These are phyloP conservation scores for Arthrobotrys pseudoclavata DNA, from an alignment of 2,329 filamentous ascomycete species.

Conservation along the genomic window DNA sequence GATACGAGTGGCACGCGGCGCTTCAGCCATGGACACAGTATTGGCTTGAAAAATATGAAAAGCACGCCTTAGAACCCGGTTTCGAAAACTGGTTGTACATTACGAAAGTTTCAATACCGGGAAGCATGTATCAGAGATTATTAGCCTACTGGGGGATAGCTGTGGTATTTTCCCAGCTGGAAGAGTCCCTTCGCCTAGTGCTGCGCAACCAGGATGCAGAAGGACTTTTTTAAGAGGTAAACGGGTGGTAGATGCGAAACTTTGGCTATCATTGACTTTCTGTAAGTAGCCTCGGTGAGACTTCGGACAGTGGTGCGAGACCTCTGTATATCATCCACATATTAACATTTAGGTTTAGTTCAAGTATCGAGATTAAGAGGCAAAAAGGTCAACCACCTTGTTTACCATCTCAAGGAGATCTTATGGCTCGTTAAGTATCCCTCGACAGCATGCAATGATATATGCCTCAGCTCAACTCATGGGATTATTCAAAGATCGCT, in stretches of 20 bases:
- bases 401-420: background rate
- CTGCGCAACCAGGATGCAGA: background rate
- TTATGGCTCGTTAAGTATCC: background rate
- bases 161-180: background rate
- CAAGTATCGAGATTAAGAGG: background rate
- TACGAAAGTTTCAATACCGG: background rate
- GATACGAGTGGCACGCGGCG: background rate
- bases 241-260: background rate
- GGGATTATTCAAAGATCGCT: background rate
- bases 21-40: background rate
- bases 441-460: background rate
- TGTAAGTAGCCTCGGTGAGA: background rate
- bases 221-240: background rate
- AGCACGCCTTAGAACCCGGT: background rate
- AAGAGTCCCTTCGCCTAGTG: background rate
- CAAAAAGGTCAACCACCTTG: background rate
- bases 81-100: background rate
- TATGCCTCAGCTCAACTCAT: background rate
- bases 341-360: background rate
- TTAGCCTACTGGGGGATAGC: background rate
- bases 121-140: background rate
- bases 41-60: background rate
- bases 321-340: background rate
- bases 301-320: too few relatives aligned
- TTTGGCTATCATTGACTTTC: background rate